Evolutionary conservation across 345 rosid species (phyloP), one percentile per base, ranked within the genome.

Genomic region (Hibiscus syriacus): DNA sequence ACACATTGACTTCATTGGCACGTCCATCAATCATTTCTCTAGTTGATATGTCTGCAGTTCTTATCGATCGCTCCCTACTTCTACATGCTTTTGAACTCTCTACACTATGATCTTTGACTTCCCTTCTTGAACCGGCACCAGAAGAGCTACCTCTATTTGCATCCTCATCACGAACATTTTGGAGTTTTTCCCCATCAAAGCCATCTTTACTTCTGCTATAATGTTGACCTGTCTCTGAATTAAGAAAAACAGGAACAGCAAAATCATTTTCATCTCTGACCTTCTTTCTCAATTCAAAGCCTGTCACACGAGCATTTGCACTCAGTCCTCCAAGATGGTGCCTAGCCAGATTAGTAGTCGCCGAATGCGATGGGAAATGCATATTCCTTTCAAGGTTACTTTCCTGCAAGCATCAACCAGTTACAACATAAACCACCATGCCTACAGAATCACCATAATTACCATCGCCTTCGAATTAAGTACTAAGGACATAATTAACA

Each of bases 181-280:
- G 72, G 59, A 43, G n/a, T 70, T 72, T 82, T 68, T 74, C 85
- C 49, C 23, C 62, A 55, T 77, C 77, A 62, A 56, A 45, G 34
- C 76, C 76, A 52, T 68, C 75, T 69, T 71, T 79, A 55, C 41
- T 65, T 72, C 70, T 83, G 13, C 38, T 34, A 56, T 32, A 64
- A 36, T 10, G 57, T 60, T 73, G 84, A 52, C 34, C 79, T 6
- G 14, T 62, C 74, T 73, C 82, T 0, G 89, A 78, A 38, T 76
- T 84, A 59, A 77, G 59, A 74, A 66, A 88, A 26, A 88, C 87
- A 3, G 97, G 92, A 78, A 92, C 98, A 16, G 69, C 77, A 41
- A 83, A 92, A 75, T 88, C 96, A 63, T 86, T 97, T 70, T 86
- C 97, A 73, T 87, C 89, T 50, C 83, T 80, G 1, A 61, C 62